Percentiles rank a stretch among this genome's conserved stretches.
Evolutionary conservation across 768 basidiomycete species (phyloP).

Genomic region (Daedalea quercina): DNA sequence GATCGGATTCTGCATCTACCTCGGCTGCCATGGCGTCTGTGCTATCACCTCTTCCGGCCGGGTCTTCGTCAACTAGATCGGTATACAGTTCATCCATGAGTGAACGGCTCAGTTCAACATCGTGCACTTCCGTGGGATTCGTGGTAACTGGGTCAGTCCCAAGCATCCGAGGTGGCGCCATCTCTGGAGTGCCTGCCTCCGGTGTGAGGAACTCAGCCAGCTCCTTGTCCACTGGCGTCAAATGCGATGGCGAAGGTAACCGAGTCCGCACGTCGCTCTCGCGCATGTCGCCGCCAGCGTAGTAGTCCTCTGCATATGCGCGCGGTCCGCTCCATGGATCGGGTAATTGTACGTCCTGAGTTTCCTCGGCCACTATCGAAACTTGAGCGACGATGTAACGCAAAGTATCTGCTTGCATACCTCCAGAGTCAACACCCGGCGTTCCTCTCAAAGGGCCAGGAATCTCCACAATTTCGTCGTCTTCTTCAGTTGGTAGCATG

Average conservation of each 20-base stretch:
- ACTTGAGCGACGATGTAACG: background rate
- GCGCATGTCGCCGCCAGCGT: conserved; percentile 29
- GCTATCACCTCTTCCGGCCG: background rate
- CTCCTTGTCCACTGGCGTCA: conserved; percentile 16
- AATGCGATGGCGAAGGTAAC: conserved; percentile 17
- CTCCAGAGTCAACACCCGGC: background rate
- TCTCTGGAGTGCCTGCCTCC: background rate
- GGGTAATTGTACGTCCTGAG: conserved; percentile 19
- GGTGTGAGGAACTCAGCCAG: conserved; percentile 9
- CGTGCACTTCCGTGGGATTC: background rate
- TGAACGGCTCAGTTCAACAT: background rate
- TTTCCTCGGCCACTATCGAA: background rate
- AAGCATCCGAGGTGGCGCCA: background rate
- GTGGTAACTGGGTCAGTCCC: background rate
- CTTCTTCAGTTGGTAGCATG: conserved; percentile 21
- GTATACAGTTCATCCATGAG: conserved; percentile 1
- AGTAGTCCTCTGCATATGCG: conserved; percentile 35
- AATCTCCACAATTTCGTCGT: background rate
- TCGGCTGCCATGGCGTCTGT: background rate
- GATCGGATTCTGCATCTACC: background rate
- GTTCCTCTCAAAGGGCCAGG: background rate
- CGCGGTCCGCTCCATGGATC: conserved; percentile 36
- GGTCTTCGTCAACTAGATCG: background rate
- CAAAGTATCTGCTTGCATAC: background rate
- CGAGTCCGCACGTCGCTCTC: background rate